Evolutionary conservation across 2,329 filamentous ascomycete genomes (phyloP).

Genomic region (Fusarium sambucinum): DNA sequence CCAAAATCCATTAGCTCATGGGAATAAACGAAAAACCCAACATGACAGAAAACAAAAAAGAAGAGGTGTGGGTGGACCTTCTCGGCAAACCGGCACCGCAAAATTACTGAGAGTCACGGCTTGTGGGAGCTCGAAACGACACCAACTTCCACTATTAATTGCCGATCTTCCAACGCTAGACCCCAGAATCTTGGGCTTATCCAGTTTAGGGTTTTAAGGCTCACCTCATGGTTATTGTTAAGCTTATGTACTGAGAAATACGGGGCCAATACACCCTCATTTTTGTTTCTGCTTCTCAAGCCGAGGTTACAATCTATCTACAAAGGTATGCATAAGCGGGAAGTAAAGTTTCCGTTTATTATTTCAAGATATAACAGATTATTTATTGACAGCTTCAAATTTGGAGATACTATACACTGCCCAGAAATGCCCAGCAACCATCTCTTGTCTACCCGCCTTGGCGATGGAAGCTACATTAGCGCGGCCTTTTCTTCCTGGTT

Average conservation of each 20-base stretch:
- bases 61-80: constrained; percentile 11
- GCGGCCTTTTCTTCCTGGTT: background rate
- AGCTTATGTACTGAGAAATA: constrained; percentile 32
- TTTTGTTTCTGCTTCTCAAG: background rate
- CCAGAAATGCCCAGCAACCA: background rate
- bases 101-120: background rate
- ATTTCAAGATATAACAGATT: too few relatives aligned
- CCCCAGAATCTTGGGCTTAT: constrained; percentile 31
- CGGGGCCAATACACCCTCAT: constrained; percentile 5
- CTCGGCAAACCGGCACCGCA: constrained; percentile 41
- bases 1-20: constrained; percentile 1
- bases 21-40: too few relatives aligned
- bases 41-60: too few relatives aligned
- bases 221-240: constrained; percentile 19
- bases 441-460: constrained; percentile 7
- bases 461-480: constrained; percentile 17
- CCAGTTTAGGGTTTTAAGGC: constrained; percentile 31
- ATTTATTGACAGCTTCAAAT: too few relatives aligned
- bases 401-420: too few relatives aligned
- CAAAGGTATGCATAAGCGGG: constrained; percentile 1
- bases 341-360: background rate
- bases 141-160: constrained; percentile 13
- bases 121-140: constrained; percentile 1
- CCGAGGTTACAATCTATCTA: background rate
- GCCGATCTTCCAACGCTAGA: constrained; percentile 22